phyloP scores from a whole-genome alignment of 805 yeast genomes.

The Metschnikowia cerradonensis region DNA sequence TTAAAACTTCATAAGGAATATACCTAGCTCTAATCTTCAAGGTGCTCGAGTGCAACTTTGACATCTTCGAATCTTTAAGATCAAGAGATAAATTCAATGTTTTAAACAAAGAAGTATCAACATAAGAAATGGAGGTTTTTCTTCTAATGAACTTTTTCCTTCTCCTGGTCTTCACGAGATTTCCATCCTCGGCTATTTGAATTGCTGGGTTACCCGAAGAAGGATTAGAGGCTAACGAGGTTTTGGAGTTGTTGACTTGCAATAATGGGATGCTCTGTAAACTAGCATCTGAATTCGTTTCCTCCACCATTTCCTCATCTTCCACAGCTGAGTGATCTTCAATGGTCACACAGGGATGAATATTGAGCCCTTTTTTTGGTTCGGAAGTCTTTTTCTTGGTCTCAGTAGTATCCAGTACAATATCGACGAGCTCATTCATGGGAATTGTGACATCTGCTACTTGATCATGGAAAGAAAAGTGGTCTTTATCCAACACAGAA shows the following conservation, averaged over 20 bases:
- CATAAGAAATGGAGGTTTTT: slow-evolving; percentile 24
- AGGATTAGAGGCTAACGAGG: slow-evolving; percentile 8
- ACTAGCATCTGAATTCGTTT: not conserved
- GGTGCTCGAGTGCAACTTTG: slow-evolving; percentile 45
- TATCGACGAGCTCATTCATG: slow-evolving; percentile 44
- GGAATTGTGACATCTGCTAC: slow-evolving; percentile 66
- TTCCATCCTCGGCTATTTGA: slow-evolving; percentile 26
- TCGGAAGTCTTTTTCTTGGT: slow-evolving; percentile 22
- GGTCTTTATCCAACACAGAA: slow-evolving; percentile 79
- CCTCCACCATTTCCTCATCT: not conserved
- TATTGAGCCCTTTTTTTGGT: not conserved
- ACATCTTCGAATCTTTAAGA: slow-evolving; percentile 29
- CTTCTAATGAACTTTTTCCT: slow-evolving; percentile 31
- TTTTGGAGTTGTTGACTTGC: slow-evolving; percentile 1
- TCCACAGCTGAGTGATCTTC: not conserved
- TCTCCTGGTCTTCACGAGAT: slow-evolving; percentile 26
- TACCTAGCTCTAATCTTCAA: slow-evolving; percentile 60
- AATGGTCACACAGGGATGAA: not conserved
- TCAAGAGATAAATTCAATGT: slow-evolving; percentile 38
- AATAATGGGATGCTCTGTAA: not conserved
- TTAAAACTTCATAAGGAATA: slow-evolving; percentile 58
- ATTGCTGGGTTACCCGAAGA: slow-evolving; percentile 17
- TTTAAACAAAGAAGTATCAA: slow-evolving; percentile 40
- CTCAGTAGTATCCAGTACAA: slow-evolving; percentile 7
- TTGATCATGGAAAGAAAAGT: slow-evolving; percentile 75